Conservation (phyloP, 768 basidiomycete species). For the Rhodotorula diobovata region DNA sequence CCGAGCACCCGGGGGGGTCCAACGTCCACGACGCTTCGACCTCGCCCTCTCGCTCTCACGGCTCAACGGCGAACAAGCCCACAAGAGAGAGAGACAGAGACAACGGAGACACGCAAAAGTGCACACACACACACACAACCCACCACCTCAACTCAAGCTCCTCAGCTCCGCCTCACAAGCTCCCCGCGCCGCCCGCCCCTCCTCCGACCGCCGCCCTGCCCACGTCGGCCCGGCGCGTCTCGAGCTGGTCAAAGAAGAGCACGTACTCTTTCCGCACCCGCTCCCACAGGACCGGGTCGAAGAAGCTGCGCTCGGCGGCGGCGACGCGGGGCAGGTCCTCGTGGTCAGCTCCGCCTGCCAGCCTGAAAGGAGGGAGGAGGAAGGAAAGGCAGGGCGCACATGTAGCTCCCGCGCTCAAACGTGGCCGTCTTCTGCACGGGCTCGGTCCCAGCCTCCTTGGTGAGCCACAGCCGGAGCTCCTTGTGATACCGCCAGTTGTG, state of each 20-base stretch:
- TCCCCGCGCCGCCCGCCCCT: background rate
- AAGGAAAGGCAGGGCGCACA: conserved; percentile 57
- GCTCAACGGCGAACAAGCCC: too few species aligned
- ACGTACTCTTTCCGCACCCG: conserved; percentile 39
- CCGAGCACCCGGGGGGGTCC: too few species aligned
- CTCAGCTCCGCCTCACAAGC: background rate
- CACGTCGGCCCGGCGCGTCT: conserved; percentile 22
- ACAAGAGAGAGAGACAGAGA: too few species aligned
- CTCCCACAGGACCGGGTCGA: conserved; percentile 39
- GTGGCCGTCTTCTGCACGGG: conserved; percentile 49
- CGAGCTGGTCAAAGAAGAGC: conserved; percentile 26
- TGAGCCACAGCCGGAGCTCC: conserved; percentile 78
- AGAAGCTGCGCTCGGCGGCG: conserved; percentile 25
- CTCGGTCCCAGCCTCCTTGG: conserved; percentile 73
- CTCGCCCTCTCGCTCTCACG: too few species aligned
- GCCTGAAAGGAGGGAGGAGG: too few species aligned
- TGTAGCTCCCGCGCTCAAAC: conserved; percentile 82
- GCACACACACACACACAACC: too few species aligned
- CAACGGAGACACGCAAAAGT: too few species aligned
- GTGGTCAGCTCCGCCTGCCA: background rate
- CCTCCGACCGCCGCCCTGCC: background rate
- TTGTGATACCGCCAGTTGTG: conserved; percentile 97
- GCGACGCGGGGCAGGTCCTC: too few species aligned
- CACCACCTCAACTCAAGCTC: too few species aligned
- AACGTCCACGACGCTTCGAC: too few species aligned